phyloP scores from a whole-genome alignment of 2,329 filamentous ascomycete genomes.

The Apiospora sp. region DNA sequence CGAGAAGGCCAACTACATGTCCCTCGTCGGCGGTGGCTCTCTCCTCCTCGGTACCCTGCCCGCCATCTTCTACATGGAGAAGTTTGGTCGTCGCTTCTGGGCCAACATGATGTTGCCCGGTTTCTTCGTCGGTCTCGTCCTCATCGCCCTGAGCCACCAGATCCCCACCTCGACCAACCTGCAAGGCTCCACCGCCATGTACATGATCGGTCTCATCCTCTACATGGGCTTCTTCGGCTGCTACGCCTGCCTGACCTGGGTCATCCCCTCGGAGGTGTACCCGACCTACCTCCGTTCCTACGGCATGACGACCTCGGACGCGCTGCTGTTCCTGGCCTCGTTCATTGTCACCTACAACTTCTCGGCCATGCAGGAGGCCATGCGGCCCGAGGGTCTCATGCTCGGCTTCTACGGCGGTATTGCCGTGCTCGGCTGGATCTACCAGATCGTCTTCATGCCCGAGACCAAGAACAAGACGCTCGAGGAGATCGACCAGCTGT shows the following conservation, averaged over 20 bases:
- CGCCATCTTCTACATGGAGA: constrained; percentile 75
- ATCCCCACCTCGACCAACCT: constrained; percentile 56
- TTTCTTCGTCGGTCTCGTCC: constrained; percentile 73
- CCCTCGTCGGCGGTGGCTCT: constrained; percentile 73
- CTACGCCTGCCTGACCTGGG: constrained; percentile 71
- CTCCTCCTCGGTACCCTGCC: constrained; percentile 74
- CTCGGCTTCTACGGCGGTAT: constrained; percentile 80
- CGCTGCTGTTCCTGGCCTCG: constrained; percentile 73
- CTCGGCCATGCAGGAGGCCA: constrained; percentile 71
- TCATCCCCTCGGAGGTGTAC: constrained; percentile 73
- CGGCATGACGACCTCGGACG: constrained; percentile 76
- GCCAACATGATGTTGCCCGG: constrained; percentile 75
- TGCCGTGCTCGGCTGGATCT: constrained; percentile 73
- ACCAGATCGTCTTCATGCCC: constrained; percentile 79
- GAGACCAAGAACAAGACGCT: constrained; percentile 75
- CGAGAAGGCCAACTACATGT: constrained; percentile 75
- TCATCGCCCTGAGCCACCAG: constrained; percentile 71
- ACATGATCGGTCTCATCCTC: constrained; percentile 71
- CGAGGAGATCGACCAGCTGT: constrained; percentile 76
- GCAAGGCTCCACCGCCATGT: constrained; percentile 62
- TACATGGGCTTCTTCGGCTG: constrained; percentile 76
- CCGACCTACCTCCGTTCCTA: constrained; percentile 76
- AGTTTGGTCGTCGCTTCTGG: constrained; percentile 77
- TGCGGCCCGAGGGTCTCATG: constrained; percentile 70
- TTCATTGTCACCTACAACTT: constrained; percentile 83